Evolutionary conservation across 2,329 filamentous ascomycete genomes (phyloP), one percentile per base, ranked within the genome.

Genomic region (Didymella exigua): DNA sequence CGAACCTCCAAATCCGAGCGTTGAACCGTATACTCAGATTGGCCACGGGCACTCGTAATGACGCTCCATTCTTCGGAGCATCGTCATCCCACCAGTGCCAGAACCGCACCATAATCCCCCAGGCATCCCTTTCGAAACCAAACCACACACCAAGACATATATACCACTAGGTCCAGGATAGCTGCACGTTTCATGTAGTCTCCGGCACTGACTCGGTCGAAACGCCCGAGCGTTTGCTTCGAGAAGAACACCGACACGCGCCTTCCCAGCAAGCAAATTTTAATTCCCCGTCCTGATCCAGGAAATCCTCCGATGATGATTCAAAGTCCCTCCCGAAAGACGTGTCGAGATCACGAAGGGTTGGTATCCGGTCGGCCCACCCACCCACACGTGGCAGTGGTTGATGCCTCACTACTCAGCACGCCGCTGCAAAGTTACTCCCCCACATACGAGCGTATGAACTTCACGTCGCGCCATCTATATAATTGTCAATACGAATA

Each of bases 41-140:
- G 33, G 74, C 63, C 76, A 79, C 26, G 8, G 27, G 26, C 26
- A 30, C n/a, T 21, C 16, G 27, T 30, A 23, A 6, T 19, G 19
- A 44, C 18, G 2, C 18, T 29, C 18, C 19, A 43, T 18, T 27
- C 13, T 16, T 29, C 40, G 8, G 18, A 30, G 14, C 16, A 43
- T 43, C 40, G 21, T 11, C 29, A n/a, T 33, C 29, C 11, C 13
- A 40, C 34, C 31, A 26, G 19, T 48, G 45, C 18, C 45, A 48
- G 7, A 37, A 23, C n/a, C 18, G 26, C 16, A 48, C 19, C 14
- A 38, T 18, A 8, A 41, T 26, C 27, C 46, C 26, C 27, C 10
- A n/a, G n/a, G n/a, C n/a, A 50, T 44, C 38, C 37, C 38, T 37
- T 43, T 18, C 30, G 1, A 2, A 43, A 24, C n/a, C 23, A 38